Percentiles rank a stretch among this genome's conserved stretches.
Evolutionary conservation across 371 early-diverging fungal species (phyloP).

Genomic region (Enteropsectra breve): DNA sequence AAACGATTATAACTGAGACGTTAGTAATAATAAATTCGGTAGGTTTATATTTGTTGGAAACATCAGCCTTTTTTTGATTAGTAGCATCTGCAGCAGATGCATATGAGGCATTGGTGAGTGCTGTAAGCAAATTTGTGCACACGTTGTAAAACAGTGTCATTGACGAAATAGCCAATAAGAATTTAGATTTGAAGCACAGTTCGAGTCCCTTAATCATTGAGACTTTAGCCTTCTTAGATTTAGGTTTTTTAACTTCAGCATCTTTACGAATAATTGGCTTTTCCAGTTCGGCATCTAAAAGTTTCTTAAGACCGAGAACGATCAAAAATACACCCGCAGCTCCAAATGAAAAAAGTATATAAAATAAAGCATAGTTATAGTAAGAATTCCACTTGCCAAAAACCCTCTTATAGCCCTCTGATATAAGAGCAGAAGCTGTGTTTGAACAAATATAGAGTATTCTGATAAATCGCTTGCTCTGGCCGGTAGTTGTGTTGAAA

Average conservation of each 20-base stretch:
- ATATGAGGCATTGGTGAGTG: background rate
- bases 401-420: background rate
- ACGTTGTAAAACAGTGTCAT: constrained; percentile 22
- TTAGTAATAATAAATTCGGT: background rate
- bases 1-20: background rate
- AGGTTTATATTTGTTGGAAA: background rate
- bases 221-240: constrained; percentile 11
- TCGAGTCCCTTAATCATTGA: background rate
- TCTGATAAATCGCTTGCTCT: constrained; percentile 14
- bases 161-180: background rate
- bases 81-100: background rate
- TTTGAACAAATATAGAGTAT: constrained; percentile 14
- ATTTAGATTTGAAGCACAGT: constrained; percentile 1
- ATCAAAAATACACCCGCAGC: background rate
- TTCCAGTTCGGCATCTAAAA: background rate
- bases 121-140: background rate
- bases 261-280: background rate
- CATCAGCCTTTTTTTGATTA: background rate
- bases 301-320: background rate
- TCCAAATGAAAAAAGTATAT: background rate
- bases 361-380: background rate
- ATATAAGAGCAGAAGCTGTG: background rate
- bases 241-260: background rate
- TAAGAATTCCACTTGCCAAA: background rate
- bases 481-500: background rate